These are phyloP conservation scores for Aspergillus saccharolyticus DNA, from an alignment of 495 filamentous ascomycete genomes.

Conservation along the genomic window DNA sequence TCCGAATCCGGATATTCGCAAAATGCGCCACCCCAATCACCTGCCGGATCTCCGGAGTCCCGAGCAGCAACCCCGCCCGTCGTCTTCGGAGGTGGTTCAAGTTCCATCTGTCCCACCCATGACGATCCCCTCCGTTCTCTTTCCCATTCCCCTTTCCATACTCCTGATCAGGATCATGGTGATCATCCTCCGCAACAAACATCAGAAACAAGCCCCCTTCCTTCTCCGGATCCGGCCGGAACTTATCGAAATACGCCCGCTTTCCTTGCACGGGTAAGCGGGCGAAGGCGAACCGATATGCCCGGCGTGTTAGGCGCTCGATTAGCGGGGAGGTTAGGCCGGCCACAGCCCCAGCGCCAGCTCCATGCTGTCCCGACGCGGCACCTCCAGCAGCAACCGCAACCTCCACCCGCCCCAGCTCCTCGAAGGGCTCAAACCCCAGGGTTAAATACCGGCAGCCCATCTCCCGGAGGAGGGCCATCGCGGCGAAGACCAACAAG, in stretches of 20 bases:
- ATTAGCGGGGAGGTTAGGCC: background rate
- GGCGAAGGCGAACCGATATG: slow-evolving; percentile 28
- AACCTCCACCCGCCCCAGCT: slow-evolving; percentile 26
- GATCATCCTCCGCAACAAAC: slow-evolving; percentile 13
- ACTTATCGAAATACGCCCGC: slow-evolving; percentile 42
- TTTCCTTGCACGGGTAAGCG: slow-evolving; percentile 36
- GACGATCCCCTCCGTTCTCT: too few relatives aligned
- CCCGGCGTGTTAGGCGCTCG: slow-evolving; percentile 22
- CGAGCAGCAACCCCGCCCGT: too few relatives aligned
- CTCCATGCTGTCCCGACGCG: too few relatives aligned
- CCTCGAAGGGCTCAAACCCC: slow-evolving; percentile 35
- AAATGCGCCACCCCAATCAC: slow-evolving; percentile 38
- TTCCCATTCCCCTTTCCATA: slow-evolving; percentile 25
- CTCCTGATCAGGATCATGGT: too few relatives aligned
- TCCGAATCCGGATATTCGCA: slow-evolving; percentile 17
- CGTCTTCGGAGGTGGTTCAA: too few relatives aligned
- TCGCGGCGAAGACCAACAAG: slow-evolving; percentile 32
- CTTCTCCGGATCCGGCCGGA: slow-evolving; percentile 29
- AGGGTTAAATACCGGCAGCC: slow-evolving; percentile 35
- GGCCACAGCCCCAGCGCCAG: slow-evolving; percentile 30
- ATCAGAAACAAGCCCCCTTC: slow-evolving; percentile 33
- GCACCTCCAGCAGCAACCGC: too few relatives aligned
- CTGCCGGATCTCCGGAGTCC: slow-evolving; percentile 23
- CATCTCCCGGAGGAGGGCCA: slow-evolving; percentile 31
- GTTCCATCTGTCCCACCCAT: too few relatives aligned